Base-by-base conservation (phyloP, 441 rosid genomes). In the Bruguiera hainesii region DNA sequence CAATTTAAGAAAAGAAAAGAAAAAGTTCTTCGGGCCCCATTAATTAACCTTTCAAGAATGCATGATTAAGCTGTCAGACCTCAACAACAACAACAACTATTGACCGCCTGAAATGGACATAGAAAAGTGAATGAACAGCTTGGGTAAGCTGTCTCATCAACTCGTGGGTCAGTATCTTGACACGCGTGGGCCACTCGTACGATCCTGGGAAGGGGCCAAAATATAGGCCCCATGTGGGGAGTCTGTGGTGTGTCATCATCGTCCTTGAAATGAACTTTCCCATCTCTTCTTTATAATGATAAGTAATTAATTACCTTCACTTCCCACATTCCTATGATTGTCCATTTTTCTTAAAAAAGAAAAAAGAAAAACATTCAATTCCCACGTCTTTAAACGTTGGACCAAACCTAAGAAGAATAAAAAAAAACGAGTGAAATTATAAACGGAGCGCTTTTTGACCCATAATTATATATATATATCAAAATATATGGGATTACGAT, bases 71-170 rank as follows among this genome's bases (percentile, higher is more conserved):
- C 25, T 53, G 49, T 37, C 42, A 23, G 72, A 75, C 46, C 71
- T 33, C 7, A 15, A 49, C 37, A 0, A 23, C 23, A 61, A n/a
- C 64, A 28, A 25, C 66, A 63, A 64, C 58, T 30, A 1, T 64
- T 65, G 71, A 46, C 72, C 80, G 63, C 57, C 60, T 15, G 81
- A 78, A 74, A 65, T 62, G 57, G 76, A 80, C 73, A 26, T 35
- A 15, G 69, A n/a, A 7, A 7, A 30, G 20, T 53, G 49, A 48
- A 18, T 62, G 74, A 75, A 70, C 49, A 70, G 79, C 75, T 65
- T 42, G 48, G 35, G 64, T 56, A 61, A 61, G 57, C 65, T 56
- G 48, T 74, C 71, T 61, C 62, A 18, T 18, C 55, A n/a, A 18
- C 49, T 46, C 52, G 66, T 60, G 75, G 76, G 71, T 57, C 76